Base-by-base conservation (phyloP, 106 monocot genomes). In the Acorus gramineus region DNA sequence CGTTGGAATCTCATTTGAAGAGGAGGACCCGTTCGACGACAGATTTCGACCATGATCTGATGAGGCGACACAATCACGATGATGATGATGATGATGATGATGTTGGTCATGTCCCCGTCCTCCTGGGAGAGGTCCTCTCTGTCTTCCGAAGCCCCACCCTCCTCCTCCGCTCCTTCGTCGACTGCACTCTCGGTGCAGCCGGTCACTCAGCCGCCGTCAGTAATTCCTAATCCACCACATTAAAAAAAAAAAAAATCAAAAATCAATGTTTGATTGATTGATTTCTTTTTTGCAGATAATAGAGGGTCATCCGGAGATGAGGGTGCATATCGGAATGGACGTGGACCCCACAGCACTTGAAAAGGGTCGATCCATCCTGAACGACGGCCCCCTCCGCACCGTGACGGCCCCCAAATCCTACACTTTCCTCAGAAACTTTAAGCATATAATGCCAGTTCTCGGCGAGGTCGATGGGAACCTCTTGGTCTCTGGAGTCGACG, bases 121-220 rank as follows among this genome's bases (percentile, higher is more conserved):
- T 96, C 87, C 76, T 96, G 4, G 76, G 82, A 61, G 95, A 96
- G 73, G 85, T 96, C 8, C 85, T 96, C 47, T 55, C 71, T 54
- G 82, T 65, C 52, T 96, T 96, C 79, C 66, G 66, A 47, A 44
- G 8, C 6, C 59, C 66, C 54, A 56, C 11, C 56, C 87, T 98
- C 54, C 60, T n/a, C 56, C 87, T 98, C 66, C 80, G 79, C 45
- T 98, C 96, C 66, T 98, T 98, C 73, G 85, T 91, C 48, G 96
- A 98, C 67, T 98, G 96, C 83, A 98, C 96, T 8, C 83, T 98
- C 61, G 96, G 96, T 11, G 87, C 91, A 43, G 96, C 76, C 14
- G 87, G 87, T 50, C 96, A 98, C 76, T 91, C 91, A 11, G 57
- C 70, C 55, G 85, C 91, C 8, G 90, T 95, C 57, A 61, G 64